Evolutionary conservation across 345 rosid species (phyloP), one percentile per base, ranked within the genome.

Genomic region (Gossypium turneri): DNA sequence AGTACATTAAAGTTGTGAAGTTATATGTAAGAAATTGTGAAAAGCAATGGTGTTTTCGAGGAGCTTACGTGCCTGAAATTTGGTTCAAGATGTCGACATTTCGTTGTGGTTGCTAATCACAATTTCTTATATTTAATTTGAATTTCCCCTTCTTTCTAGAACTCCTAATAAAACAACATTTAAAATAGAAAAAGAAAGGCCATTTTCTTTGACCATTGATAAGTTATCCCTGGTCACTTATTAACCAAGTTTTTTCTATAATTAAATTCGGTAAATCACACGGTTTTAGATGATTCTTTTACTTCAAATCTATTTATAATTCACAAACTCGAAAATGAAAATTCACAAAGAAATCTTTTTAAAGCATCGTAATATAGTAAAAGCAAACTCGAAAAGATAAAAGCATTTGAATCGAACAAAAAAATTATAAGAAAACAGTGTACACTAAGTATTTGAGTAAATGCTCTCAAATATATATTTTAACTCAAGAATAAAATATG

Each of bases 401-500:
- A 29, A 0, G 38, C 38, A 34, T 34, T 34, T 0, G 1, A 34
- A 34, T 34, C 0, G 6, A 34, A 34, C 0, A 34, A 4, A 3
- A 29, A 34, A 4, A 29, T 0, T 0, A 34, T 0, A 34, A 34
- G 1, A 34, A 34, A 4, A 34, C 0, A 34, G 4, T 34, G 0
- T 0, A 34, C 6, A 34, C 0, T 0, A 34, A 34, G 0, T 29
- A 4, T 29, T 29, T 3, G 34, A 29, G 3, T 29, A 0, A 29
- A 29, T 29, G 0, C 0, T 27, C 4, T 27, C 0, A 29, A 29
- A 29, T 29, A 29, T 29, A 29, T 29, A 3, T 29, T 27, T 29
- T 29, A 29, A 29, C 3, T 29, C 0, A 29, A 29, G 0, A 29
- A 29, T 29, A 29, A 29, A 29, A 29, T 29, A 29, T 0, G 34